phyloP scores from a whole-genome alignment of 371 early-diverging fungal genomes.

The Enterocytospora artemiae region DNA sequence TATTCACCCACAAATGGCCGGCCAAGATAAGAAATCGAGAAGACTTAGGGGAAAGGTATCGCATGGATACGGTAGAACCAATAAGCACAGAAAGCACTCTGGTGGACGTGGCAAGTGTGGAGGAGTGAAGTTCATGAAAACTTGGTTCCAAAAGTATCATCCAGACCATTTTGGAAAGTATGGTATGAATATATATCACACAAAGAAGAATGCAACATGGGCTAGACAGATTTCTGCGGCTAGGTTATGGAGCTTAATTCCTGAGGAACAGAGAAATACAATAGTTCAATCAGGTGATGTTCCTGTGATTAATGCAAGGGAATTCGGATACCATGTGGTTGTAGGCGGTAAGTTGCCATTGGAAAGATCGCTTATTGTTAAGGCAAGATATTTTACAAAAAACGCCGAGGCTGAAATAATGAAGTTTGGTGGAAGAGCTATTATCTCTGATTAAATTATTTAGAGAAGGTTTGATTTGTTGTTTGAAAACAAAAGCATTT shows the following conservation, averaged over 20 bases:
- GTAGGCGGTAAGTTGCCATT: conserved; percentile 76
- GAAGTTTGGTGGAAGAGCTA: conserved; percentile 80
- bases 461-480: no score
- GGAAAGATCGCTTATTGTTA: conserved; percentile 82
- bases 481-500: no score
- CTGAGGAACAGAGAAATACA: conserved; percentile 73
- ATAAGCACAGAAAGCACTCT: conserved; percentile 99
- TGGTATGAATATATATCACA: conserved; percentile 96
- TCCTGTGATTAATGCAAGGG: conserved; percentile 55
- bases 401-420: conserved; percentile 94
- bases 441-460: conserved; percentile 54
- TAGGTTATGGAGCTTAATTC: conserved; percentile 81
- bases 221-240: conserved; percentile 77
- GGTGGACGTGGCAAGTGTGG: conserved; percentile 98
- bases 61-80: conserved; percentile 60
- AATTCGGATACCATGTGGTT: conserved; percentile 82
- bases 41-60: conserved; percentile 58
- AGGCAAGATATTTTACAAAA: conserved; percentile 80
- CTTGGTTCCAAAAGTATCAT: conserved; percentile 98
- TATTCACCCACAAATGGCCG: conserved; percentile 5
- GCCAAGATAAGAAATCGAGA: conserved; percentile 43
- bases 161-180: conserved; percentile 99
- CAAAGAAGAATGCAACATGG: conserved; percentile 77
- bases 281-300: conserved; percentile 72
- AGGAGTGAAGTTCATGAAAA: conserved; percentile 97